Evolutionary conservation across 2,329 filamentous ascomycete genomes (phyloP), one percentile per base, ranked within the genome.

Genomic region (Trichoderma koningii): DNA sequence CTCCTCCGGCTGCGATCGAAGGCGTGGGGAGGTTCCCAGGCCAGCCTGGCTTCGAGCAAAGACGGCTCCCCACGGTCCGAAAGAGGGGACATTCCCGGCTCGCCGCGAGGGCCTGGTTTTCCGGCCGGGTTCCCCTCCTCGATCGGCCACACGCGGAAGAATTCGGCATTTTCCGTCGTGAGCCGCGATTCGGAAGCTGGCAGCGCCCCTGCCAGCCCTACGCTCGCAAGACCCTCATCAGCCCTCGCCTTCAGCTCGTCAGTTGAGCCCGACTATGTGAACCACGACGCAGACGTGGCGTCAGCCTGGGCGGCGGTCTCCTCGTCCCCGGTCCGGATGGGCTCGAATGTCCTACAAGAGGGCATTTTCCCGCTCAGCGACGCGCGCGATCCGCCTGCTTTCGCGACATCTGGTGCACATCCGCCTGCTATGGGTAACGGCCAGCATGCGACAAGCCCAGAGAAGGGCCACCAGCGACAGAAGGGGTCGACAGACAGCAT

Each of bases 1-100:
- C 80, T 96, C 17, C 81, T 92, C 76, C 89, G 87, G 67, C 76
- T 96, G 48, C 86, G 93, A 3, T 88, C 86, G 12, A 88, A 85
- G 56, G 89, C 92, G 0, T 97, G 91, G 85, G 92, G 92, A 26
- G 90, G 90, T 5, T 95, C 91, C 65, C 90, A 92, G 71, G 87
- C 84, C 1, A 94, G 91, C 70, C 77, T 93, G 6, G 81, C 82
- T 68, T 86, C 83, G 3, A 81, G 82, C 44, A 76, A 78, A 6
- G 82, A 83, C 55, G 82, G 82, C 3, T 84, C 82, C 19, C 83
- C 83, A 1, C 75, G 77, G 28, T 81, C 81, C 5, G 80, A 83
- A 48, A 77, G 82, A 64, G 81, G 78, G 1, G 84, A 85, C 26
- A 78, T 77, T 57, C 77, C 80, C 2, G 76, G 73, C 19, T 83